Base-by-base conservation (phyloP, 148 eudicot species). In the Pouteria glomerata region DNA sequence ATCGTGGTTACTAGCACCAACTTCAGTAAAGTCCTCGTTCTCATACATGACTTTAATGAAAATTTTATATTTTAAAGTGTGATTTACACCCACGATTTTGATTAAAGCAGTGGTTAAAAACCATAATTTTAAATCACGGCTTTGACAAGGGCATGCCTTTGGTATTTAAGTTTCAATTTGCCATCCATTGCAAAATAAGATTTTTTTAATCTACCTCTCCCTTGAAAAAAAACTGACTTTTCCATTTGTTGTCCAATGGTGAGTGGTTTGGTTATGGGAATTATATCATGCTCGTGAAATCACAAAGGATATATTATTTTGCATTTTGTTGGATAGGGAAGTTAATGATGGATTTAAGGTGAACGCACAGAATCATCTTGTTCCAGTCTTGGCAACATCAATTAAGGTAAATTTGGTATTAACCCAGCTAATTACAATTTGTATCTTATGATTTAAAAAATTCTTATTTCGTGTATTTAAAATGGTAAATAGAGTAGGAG, bases 371-470 rank as follows among this genome's bases (percentile, higher is more conserved):
- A 88, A 68, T 81, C 97, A 95, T 84, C 92, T 95, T 78, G 84
- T 86, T 76, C 99, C 99, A 10, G 81, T 95, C 37, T 78, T 95
- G 88, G 97, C 99, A 63, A 95, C 99, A 62, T 76, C 93, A 29
- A 74, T 95, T 41, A 95, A 95, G 99, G 99, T 92, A 84, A 81
- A 29, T 75, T 67, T 33, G 45, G 14, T 30, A 39, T 70, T 29
- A 58, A n/a, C 27, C 8, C 13, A 29, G 47, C 12, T 19, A 8
- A 29, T 8, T 26, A 12, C 19, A 41, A 19, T 42, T 39, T 37
- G 50, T 63, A 39, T 21, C 1, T 24, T 15, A 10, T 63, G 18
- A 42, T 63, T 45, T 23, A 31, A 21, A 13, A 42, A 21, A 1
- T 37, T 34, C 15, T 4, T 34, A 7, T 19, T 60, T 13, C 1